These are phyloP conservation scores for Coemansia sp. DNA, from an alignment of 192 early-diverging fungal genomes.

Conservation along the genomic window DNA sequence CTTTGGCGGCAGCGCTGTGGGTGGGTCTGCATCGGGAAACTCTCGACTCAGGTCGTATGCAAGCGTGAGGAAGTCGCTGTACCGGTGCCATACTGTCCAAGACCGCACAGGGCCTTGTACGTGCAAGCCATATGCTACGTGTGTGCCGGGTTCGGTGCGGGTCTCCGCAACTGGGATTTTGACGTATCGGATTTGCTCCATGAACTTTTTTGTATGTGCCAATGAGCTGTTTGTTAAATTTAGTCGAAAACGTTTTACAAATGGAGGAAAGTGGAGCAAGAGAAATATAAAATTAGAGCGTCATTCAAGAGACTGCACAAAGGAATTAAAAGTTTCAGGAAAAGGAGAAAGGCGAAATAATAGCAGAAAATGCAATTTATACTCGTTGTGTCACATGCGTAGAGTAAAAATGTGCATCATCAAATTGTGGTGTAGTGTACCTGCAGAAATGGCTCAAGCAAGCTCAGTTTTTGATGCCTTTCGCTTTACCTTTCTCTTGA, in stretches of 20 bases:
- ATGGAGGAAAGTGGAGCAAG: not conserved
- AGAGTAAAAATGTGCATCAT: no score
- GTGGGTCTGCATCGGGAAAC: conserved; percentile 66
- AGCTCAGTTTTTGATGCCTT: no score
- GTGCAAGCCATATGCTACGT: conserved; percentile 72
- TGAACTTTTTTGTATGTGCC: not conserved
- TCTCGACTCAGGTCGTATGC: conserved; percentile 61
- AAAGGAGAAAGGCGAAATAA: not conserved
- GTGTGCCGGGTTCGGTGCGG: conserved; percentile 51
- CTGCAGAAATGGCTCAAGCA: not conserved
- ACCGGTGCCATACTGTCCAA: conserved; percentile 87
- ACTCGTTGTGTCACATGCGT: not conserved
- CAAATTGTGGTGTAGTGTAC: not conserved
- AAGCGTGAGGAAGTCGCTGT: conserved; percentile 80
- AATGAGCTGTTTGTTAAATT: not conserved
- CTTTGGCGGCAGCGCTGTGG: conserved; percentile 71
- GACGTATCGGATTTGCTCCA: conserved; percentile 56
- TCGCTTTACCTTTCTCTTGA: no score
- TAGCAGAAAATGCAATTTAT: not conserved
- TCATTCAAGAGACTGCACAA: no score
- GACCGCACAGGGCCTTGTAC: conserved; percentile 76
- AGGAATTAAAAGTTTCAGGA: not conserved
- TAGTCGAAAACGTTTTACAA: not conserved
- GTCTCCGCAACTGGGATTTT: conserved; percentile 46
- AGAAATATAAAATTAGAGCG: no score